Evolutionary conservation across 345 rosid genomes (phyloP).

Genomic region (Citrus unshiu): DNA sequence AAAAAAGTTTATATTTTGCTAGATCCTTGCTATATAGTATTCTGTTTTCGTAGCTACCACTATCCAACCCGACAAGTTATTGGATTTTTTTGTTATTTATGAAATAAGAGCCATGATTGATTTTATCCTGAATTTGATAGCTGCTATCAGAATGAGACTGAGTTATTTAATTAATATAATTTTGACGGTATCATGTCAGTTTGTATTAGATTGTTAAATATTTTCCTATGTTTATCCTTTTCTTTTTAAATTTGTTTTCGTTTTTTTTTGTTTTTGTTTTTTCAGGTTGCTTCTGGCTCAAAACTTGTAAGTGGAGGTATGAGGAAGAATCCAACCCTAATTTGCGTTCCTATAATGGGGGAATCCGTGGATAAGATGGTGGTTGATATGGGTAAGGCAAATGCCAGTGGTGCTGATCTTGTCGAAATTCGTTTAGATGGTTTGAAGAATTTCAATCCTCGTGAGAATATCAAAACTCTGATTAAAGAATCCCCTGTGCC

Average conservation of each 20-base stretch:
- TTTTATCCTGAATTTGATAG: neutral
- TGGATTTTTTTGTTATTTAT: neutral
- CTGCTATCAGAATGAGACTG: neutral
- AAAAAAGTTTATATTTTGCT: neutral
- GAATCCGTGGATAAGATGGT: conserved; percentile 62
- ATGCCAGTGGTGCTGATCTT: conserved; percentile 68
- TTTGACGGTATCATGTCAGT: neutral
- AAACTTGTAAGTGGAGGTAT: conserved; percentile 27
- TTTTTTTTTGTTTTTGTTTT: neutral
- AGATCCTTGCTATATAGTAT: neutral
- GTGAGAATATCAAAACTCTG: conserved; percentile 41
- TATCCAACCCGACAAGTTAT: too few relatives aligned
- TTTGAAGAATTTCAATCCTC: conserved; percentile 47
- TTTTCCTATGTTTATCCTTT: neutral
- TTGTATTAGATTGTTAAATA: neutral
- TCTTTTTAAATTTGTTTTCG: neutral
- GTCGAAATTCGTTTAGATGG: conserved; percentile 84
- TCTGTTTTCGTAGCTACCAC: neutral
- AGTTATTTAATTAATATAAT: too few relatives aligned
- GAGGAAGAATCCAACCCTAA: conserved; percentile 54
- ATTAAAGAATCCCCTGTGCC: conserved; percentile 65
- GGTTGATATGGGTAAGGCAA: conserved; percentile 43
- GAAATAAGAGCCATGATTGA: neutral
- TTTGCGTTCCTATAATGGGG: conserved; percentile 81
- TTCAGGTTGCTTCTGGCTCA: conserved; percentile 28